Evolutionary conservation across 345 rosid genomes (phyloP), one percentile per base, ranked within the genome.

Genomic region (Lagerstroemia speciosa): DNA sequence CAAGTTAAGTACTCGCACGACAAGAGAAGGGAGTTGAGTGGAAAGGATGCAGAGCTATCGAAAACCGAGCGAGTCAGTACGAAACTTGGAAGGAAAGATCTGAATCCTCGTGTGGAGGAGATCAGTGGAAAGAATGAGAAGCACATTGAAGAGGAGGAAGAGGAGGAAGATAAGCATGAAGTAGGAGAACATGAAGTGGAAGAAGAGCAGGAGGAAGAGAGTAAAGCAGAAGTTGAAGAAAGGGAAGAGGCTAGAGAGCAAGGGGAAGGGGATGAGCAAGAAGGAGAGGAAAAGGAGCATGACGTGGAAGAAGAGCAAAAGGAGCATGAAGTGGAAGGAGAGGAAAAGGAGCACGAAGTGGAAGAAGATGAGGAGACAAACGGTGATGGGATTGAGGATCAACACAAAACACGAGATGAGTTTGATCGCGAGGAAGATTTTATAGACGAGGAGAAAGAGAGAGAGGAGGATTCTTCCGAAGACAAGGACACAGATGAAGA

Each of bases 1-100:
- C 96, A 91, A 81, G 91, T 89, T 29, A 91, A 94, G 88, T 86
- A 74, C 63, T 91, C 97, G 48, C 90, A 86, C 75, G 99, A 89
- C 67, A 94, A 89, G 85, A 94, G 88, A 75, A 84, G 83, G 78
- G 97, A 89, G 60, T 73, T 85, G 38, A 82, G 83, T 37, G 90
- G 80, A 78, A 85, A 79, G 27, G 90, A 84, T 63, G 58, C 76
- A 14, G 80, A 81, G 73, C 36, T 71, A 48, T 76, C 81, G 0
- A 73, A 57, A 22, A 66, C 64, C 52, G 68, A 69, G 12, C 79
- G 67, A 66, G 76, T 67, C 14, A 41, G 46, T 41, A 76, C 24
- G 70, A 88, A 84, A 69, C 80, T 84, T 26, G 99, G 97, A 70
- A 85, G 99, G 79, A 94, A 94, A 78, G 89, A 86, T 68, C 84